phyloP scores from a whole-genome alignment of 257 asterid species.

The Prunella vulgaris region DNA sequence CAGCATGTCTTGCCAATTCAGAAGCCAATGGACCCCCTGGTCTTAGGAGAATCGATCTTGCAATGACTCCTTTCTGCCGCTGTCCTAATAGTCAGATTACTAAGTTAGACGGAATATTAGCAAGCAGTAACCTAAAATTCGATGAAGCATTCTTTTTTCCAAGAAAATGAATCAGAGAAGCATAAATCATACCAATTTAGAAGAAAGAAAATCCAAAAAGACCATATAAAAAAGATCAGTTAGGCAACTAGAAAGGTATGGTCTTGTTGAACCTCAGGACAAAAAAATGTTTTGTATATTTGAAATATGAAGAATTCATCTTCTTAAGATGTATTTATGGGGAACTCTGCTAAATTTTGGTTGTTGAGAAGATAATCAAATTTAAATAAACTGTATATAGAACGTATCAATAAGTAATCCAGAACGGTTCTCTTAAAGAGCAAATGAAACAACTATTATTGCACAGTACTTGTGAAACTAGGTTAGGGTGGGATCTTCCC shows the following conservation, averaged over 20 bases:
- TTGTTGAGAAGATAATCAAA: neutral
- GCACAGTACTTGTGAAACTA: neutral
- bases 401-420: neutral
- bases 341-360: neutral
- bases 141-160: neutral
- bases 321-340: neutral
- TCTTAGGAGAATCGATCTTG: constrained; percentile 83
- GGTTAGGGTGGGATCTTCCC: neutral
- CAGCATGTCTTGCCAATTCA: constrained; percentile 74
- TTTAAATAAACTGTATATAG: neutral
- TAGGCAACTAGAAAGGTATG: neutral
- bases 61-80: constrained; percentile 89
- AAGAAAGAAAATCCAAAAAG: too few relatives aligned
- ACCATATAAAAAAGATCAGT: too few relatives aligned
- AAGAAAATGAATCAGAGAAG: neutral
- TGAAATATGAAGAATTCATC: neutral
- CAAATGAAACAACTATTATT: neutral
- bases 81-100: constrained; percentile 78
- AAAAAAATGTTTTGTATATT: neutral
- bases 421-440: neutral
- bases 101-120: constrained; percentile 28
- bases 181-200: neutral
- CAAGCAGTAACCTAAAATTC: neutral
- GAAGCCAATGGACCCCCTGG: constrained; percentile 91
- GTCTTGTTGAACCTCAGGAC: neutral